Evolutionary conservation across 345 rosid species (phyloP).

Genomic region (Orychophragmus violaceus): DNA sequence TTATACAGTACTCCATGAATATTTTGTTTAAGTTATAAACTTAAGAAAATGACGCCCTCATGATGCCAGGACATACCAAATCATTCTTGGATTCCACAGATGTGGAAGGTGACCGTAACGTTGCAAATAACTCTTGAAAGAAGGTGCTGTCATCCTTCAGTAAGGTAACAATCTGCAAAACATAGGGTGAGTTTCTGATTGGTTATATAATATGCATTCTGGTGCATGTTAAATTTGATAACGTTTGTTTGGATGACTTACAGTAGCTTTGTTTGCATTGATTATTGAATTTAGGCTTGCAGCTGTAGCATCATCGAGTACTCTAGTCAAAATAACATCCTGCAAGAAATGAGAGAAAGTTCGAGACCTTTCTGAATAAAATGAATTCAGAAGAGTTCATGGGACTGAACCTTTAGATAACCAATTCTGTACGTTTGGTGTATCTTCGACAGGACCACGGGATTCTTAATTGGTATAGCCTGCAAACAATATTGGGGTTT

Average conservation of each 20-base stretch:
- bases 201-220: neutral
- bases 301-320: slow-evolving; percentile 62
- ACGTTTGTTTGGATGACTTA: slow-evolving; percentile 37
- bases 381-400: slow-evolving; percentile 8
- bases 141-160: slow-evolving; percentile 75
- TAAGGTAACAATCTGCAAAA: slow-evolving; percentile 60
- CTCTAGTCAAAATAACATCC: slow-evolving; percentile 85
- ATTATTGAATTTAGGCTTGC: slow-evolving; percentile 64
- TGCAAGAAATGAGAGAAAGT: slow-evolving; percentile 31
- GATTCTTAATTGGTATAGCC: slow-evolving; percentile 78
- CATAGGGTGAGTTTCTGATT: neutral
- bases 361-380: slow-evolving; percentile 2
- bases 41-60: slow-evolving; percentile 1
- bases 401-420: slow-evolving; percentile 65
- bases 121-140: slow-evolving; percentile 79
- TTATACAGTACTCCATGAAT: neutral
- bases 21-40: neutral
- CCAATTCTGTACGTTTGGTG: slow-evolving; percentile 86
- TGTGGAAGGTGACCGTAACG: slow-evolving; percentile 53
- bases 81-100: slow-evolving; percentile 68
- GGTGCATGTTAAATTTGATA: neutral
- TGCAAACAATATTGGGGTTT: slow-evolving; percentile 25
- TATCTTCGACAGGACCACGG: slow-evolving; percentile 67
- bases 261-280: slow-evolving; percentile 64
- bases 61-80: slow-evolving; percentile 48